These are phyloP conservation scores for Umbelopsis ramanniana DNA, from an alignment of 192 early-diverging fungal species.

Conservation along the genomic window DNA sequence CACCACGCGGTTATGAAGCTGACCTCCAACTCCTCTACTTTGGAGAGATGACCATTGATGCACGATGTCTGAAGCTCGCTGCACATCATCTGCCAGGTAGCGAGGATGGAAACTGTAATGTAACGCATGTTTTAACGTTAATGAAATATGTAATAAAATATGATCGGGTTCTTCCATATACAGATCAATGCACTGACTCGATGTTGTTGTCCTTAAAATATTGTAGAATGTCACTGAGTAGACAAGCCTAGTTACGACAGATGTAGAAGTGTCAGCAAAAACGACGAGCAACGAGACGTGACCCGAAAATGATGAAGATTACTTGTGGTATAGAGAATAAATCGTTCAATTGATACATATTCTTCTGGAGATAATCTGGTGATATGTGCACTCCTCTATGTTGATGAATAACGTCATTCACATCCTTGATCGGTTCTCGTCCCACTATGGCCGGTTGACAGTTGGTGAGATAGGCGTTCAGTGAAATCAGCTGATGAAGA, in stretches of 20 bases:
- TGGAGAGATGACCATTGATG: conserved; percentile 41
- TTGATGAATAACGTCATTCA: conserved; percentile 55
- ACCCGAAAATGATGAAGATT: not conserved
- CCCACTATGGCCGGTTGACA: conserved; percentile 46
- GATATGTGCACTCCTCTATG: conserved; percentile 64
- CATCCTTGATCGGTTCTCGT: conserved; percentile 54
- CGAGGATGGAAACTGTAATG: conserved; percentile 56
- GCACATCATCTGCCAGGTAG: conserved; percentile 64
- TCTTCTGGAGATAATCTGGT: conserved; percentile 55
- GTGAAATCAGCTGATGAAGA: not conserved
- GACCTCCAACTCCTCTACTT: conserved; percentile 52
- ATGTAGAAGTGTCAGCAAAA: too few relatives aligned
- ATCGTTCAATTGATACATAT: conserved; percentile 66
- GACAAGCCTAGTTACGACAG: conserved; percentile 42
- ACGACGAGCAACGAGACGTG: not conserved
- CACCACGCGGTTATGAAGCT: conserved; percentile 53
- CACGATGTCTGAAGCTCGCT: conserved; percentile 52
- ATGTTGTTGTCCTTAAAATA: conserved; percentile 60
- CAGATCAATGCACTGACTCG: conserved; percentile 17
- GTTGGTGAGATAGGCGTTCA: not conserved
- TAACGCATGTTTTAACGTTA: too few relatives aligned
- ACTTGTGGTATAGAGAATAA: conserved; percentile 57
- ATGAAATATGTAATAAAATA: too few relatives aligned
- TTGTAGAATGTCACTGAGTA: conserved; percentile 64
- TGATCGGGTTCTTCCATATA: too few relatives aligned